A percentile compares a stretch with the other conserved stretches of the same genome.
These are phyloP conservation scores for Sporothrix phasma DNA, from an alignment of 2,329 filamentous ascomycete species.

Conservation along the genomic window DNA sequence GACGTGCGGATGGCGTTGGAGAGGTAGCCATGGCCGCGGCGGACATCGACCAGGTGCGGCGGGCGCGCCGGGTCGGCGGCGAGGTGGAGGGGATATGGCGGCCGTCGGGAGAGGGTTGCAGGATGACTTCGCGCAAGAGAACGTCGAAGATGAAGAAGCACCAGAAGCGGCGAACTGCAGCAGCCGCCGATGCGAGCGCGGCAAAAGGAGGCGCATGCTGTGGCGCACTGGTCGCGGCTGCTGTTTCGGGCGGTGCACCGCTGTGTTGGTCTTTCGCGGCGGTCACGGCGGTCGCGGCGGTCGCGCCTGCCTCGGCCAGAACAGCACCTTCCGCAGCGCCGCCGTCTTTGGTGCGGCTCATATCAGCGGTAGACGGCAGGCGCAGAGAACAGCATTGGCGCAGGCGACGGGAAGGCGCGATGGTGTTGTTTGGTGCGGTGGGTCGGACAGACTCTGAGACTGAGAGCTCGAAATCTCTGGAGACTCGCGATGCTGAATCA, in stretches of 20 bases:
- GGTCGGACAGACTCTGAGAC: neutral
- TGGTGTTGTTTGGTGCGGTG: neutral
- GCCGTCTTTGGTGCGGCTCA: constrained; percentile 3
- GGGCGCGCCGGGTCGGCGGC: constrained; percentile 24
- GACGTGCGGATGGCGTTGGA: constrained; percentile 66
- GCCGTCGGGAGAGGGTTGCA: constrained; percentile 23
- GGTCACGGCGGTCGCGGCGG: no score
- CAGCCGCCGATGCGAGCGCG: neutral
- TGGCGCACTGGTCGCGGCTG: neutral
- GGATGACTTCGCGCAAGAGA: constrained; percentile 19
- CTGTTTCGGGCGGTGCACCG: neutral
- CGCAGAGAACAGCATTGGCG: neutral
- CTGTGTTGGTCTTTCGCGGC: neutral
- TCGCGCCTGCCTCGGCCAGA: neutral
- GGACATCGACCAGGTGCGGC: constrained; percentile 35
- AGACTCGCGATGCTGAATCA: neutral
- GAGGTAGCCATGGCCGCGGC: constrained; percentile 43
- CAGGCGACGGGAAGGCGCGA: neutral
- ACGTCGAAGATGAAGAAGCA: constrained; percentile 35
- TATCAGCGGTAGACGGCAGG: neutral
- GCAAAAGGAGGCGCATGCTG: neutral
- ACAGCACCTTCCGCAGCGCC: neutral
- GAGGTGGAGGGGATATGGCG: constrained; percentile 27
- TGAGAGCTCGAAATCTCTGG: no score
- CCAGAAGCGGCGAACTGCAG: constrained; percentile 24